Evolutionary conservation across 768 basidiomycete genomes (phyloP).

Genomic region (Tricholomella constricta): DNA sequence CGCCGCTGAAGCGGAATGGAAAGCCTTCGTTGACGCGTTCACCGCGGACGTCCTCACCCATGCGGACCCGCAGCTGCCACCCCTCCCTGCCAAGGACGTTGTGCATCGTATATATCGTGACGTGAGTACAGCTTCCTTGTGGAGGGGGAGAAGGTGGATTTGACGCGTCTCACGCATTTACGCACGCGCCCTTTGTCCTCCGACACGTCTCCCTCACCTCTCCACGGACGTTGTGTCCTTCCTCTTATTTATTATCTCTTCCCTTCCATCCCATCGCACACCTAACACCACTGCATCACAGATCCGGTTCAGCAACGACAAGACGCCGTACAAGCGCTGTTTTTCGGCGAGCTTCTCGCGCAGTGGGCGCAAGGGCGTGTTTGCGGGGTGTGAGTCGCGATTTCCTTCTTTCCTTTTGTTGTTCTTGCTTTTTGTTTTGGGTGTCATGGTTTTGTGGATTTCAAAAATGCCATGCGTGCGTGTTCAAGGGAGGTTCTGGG

Average conservation of each 20-base stretch:
- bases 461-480: too few species aligned
- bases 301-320: constrained; percentile 91
- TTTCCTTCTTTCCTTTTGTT: not conserved
- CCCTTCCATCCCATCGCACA: too few species aligned
- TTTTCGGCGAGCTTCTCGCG: constrained; percentile 86
- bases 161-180: too few species aligned
- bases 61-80: constrained; percentile 83
- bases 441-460: too few species aligned
- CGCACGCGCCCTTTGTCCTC: too few species aligned
- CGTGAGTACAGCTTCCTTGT: constrained; percentile 39
- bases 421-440: not conserved
- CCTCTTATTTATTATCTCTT: too few species aligned
- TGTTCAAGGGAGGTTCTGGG: too few species aligned
- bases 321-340: constrained; percentile 90
- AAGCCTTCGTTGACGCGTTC: constrained; percentile 75
- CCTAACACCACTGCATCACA: constrained; percentile 26
- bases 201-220: too few species aligned
- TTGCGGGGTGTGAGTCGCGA: constrained; percentile 72
- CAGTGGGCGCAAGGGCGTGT: constrained; percentile 87
- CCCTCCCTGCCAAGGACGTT: constrained; percentile 87
- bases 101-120: constrained; percentile 94
- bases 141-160: not conserved
- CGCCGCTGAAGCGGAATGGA: constrained; percentile 87
- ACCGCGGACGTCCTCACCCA: constrained; percentile 66
- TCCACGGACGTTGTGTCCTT: too few species aligned